Evolutionary conservation across 2,329 filamentous ascomycete genomes (phyloP).

Genomic region (Microsporum ferrugineum): DNA sequence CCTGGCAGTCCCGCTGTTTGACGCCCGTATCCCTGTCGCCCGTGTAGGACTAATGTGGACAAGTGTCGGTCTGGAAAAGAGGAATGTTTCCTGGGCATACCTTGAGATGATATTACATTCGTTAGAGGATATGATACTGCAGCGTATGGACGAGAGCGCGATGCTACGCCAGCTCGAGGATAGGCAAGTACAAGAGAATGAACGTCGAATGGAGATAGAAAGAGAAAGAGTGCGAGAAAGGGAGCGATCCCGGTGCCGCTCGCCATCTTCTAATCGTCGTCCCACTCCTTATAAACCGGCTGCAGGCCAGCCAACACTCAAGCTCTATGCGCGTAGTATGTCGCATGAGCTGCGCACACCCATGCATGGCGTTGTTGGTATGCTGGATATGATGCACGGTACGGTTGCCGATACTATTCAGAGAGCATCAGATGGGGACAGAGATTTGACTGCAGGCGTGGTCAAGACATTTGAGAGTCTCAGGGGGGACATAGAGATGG

Average conservation of each 20-base stretch:
- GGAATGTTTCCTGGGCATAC: slow-evolving; percentile 52
- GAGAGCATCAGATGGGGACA: slow-evolving; percentile 34
- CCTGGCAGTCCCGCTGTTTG: slow-evolving; percentile 54
- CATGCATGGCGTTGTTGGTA: slow-evolving; percentile 65
- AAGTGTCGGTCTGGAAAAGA: slow-evolving; percentile 45
- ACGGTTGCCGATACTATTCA: slow-evolving; percentile 56
- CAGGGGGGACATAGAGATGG: slow-evolving; percentile 58
- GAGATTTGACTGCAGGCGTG: slow-evolving; percentile 27
- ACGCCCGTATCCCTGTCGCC: slow-evolving; percentile 54
- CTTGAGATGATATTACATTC: slow-evolving; percentile 58
- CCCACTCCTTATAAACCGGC: slow-evolving; percentile 11
- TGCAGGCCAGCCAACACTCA: slow-evolving; percentile 43
- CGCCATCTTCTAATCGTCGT: neutral
- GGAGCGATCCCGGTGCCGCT: neutral
- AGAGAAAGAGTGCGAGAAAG: slow-evolving; percentile 21
- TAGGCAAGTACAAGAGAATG: slow-evolving; percentile 21
- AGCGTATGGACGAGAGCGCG: slow-evolving; percentile 27
- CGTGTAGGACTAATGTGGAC: slow-evolving; percentile 66
- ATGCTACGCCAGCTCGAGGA: slow-evolving; percentile 16
- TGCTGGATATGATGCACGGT: slow-evolving; percentile 66
- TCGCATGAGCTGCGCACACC: slow-evolving; percentile 62
- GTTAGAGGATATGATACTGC: slow-evolving; percentile 54
- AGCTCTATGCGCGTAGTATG: slow-evolving; percentile 59
- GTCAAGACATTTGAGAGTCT: slow-evolving; percentile 50
- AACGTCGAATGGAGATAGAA: slow-evolving; percentile 21